A percentile compares a stretch with the other conserved stretches of the same genome.
These are phyloP conservation scores for Colletotrichum viniferum DNA, from an alignment of 2,329 filamentous ascomycete species.

Conservation along the genomic window DNA sequence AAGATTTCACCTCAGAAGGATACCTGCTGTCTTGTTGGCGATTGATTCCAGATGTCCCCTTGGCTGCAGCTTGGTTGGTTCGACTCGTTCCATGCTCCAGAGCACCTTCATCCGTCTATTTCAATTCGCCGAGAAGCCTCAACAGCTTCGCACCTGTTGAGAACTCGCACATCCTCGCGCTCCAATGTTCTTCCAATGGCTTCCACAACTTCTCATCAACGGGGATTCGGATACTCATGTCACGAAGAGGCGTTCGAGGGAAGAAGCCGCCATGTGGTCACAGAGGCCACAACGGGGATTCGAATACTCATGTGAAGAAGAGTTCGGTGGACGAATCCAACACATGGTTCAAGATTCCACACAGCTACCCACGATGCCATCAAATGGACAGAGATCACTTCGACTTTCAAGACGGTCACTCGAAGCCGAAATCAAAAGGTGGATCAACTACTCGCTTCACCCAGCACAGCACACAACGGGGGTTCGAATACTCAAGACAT, in stretches of 20 bases:
- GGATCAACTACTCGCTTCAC: neutral
- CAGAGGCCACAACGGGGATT: too few relatives aligned
- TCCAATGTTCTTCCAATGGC: neutral
- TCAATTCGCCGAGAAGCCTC: neutral
- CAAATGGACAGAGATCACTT: neutral
- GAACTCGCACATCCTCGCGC: neutral
- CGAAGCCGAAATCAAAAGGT: neutral
- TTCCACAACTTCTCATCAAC: neutral
- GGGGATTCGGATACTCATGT: neutral
- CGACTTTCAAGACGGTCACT: neutral
- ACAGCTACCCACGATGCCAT: neutral
- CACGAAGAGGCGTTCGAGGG: neutral
- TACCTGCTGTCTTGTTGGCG: fast-evolving
- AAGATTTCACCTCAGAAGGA: fast-evolving
- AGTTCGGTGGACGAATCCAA: neutral
- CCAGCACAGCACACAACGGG: neutral
- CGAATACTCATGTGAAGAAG: too few relatives aligned
- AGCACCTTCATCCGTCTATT: neutral
- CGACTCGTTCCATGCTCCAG: neutral
- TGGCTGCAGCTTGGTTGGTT: fast-evolving
- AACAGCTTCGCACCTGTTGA: neutral
- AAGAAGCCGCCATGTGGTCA: neutral
- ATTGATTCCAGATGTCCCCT: neutral
- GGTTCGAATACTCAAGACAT: neutral
- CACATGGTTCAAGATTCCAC: neutral